Percentiles rank a stretch among this genome's conserved stretches.
Evolutionary conservation across 1,139 yeast genomes (phyloP).

Genomic region (Scheffersomyces cryptocercus): DNA sequence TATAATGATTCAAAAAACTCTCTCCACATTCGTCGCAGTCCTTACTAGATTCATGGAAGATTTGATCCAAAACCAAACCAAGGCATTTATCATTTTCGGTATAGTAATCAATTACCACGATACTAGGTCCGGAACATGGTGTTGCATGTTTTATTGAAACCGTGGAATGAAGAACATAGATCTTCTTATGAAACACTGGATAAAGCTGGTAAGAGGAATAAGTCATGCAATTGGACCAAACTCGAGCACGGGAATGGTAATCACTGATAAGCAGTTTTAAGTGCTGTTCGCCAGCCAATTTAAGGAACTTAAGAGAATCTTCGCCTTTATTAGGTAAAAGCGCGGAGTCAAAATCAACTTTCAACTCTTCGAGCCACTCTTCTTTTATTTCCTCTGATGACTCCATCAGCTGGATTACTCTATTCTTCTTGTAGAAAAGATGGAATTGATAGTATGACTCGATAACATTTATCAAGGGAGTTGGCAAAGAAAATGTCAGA

Average conservation of each 20-base stretch:
- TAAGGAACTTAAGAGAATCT: conserved; percentile 41
- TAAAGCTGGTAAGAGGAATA: conserved; percentile 44
- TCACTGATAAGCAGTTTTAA: conserved; percentile 28
- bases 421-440: conserved; percentile 28
- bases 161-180: conserved; percentile 76
- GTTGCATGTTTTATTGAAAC: conserved; percentile 85
- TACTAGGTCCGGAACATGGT: conserved; percentile 90
- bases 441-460: conserved; percentile 50
- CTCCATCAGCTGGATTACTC: conserved; percentile 17
- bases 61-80: conserved; percentile 84
- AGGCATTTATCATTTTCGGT: conserved; percentile 89
- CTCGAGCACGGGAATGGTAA: conserved; percentile 35
- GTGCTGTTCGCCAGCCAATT: conserved; percentile 32
- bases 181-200: conserved; percentile 66
- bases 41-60: conserved; percentile 65
- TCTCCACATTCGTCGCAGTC: conserved; percentile 84
- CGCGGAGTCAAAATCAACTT: conserved; percentile 25
- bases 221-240: conserved; percentile 44
- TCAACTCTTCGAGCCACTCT: conserved; percentile 27
- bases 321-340: conserved; percentile 36
- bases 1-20: conserved; percentile 68
- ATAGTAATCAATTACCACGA: conserved; percentile 80
- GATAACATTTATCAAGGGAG: conserved; percentile 56
- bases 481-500: conserved; percentile 68
- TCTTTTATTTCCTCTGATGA: conserved; percentile 22